Base-by-base conservation (phyloP, 2,329 filamentous ascomycete species). In the Talaromyces sp. region DNA sequence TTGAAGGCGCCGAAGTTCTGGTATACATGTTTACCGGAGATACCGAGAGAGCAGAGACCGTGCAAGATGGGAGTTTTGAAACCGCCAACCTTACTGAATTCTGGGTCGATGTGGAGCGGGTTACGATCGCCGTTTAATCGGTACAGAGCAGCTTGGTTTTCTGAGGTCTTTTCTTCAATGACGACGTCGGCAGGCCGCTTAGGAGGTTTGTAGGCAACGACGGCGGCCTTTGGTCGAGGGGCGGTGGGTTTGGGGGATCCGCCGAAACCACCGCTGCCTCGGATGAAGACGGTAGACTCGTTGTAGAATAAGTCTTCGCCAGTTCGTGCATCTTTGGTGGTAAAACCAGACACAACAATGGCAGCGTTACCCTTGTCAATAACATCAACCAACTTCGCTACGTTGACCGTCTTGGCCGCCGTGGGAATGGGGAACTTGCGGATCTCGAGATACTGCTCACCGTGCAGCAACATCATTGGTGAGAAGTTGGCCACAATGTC, bases 391-490 rank as follows among this genome's bases (percentile, higher is more conserved):
- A 99, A 86, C 73, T 86, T 87, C 60, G 86, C 88, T 69, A 86
- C 84, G 58, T 88, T 90, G 66, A 89, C 75, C 52, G 96, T 86
- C 58, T 85, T 87, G 53, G 84, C 91, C 57, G 86, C 83, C 33
- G 92, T 97, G 36, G 93, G 93, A 67, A 97, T 89, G 40, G 94
- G 94, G 79, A 86, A 95, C 75, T 93, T 91, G 71, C 87, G 86
- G 69, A 99, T 84, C 77, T 99, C 94, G 63, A 99, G 89, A 78
- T 92, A 99, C 76, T 99, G 94, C 81, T 99, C 94, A 71, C 94
- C 94, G 78, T 99, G 94, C 22, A 99, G 88, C 53, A 99, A 85
- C 91, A 97, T 97, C 91, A 96, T 97, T 62, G 92, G 93, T 37
- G 85, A 91, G 81, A 97, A 99, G 81, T 97, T 96, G 73, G 92